These are phyloP conservation scores for Daldinia loculata DNA, from an alignment of 495 filamentous ascomycete genomes.

Conservation along the genomic window DNA sequence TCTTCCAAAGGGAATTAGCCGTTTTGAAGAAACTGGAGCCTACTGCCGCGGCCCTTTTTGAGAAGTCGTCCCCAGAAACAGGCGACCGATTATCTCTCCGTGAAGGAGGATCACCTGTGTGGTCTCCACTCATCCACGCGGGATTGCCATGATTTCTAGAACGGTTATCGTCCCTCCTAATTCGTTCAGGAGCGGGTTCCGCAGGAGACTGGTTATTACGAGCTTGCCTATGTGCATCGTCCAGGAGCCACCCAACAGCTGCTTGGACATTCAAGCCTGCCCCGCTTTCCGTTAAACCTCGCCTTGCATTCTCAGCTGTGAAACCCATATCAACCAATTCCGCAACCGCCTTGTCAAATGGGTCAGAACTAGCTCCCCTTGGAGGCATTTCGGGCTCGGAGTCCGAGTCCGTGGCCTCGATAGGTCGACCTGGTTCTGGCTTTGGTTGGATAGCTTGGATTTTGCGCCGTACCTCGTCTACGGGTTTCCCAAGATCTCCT, in stretches of 20 bases:
- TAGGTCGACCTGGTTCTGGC: constrained; percentile 56
- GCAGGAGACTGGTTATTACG: constrained; percentile 44
- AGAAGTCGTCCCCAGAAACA: constrained; percentile 74
- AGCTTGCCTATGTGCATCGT: constrained; percentile 83
- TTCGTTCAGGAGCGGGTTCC: constrained; percentile 32
- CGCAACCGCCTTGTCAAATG: constrained; percentile 81
- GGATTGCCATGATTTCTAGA: constrained; percentile 46
- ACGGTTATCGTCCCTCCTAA: constrained; percentile 46
- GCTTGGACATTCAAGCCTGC: constrained; percentile 83
- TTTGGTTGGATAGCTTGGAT: constrained; percentile 51
- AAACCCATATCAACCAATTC: constrained; percentile 98
- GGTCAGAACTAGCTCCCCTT: constrained; percentile 56
- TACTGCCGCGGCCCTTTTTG: constrained; percentile 81
- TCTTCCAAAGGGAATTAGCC: constrained; percentile 95
- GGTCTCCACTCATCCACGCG: constrained; percentile 51
- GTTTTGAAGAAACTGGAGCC: constrained; percentile 88
- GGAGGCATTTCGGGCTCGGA: constrained; percentile 48
- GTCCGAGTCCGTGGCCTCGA: constrained; percentile 56
- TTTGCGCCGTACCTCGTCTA: constrained; percentile 72
- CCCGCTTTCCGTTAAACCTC: constrained; percentile 80
- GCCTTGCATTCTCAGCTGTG: constrained; percentile 76
- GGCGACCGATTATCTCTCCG: constrained; percentile 66
- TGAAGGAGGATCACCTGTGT: constrained; percentile 51
- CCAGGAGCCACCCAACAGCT: constrained; percentile 88
- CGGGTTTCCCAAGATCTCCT: constrained; percentile 84